phyloP scores from a whole-genome alignment of 345 rosid species.

The Stellera chamaejasme region DNA sequence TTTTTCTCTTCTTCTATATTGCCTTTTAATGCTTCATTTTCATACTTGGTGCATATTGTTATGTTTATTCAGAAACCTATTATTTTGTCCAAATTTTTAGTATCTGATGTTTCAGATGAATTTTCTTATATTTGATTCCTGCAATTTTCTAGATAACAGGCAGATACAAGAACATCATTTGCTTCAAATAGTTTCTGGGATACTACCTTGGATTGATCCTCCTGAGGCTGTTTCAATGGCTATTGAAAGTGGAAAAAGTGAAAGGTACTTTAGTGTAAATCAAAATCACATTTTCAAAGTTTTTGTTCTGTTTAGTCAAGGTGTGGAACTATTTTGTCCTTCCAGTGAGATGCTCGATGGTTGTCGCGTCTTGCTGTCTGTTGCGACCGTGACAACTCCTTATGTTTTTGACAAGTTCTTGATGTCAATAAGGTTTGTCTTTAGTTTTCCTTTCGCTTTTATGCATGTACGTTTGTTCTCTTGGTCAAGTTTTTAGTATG shows the following conservation, averaged over 20 bases:
- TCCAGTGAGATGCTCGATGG: constrained; percentile 97
- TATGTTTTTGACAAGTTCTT: constrained; percentile 67
- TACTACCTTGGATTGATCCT: constrained; percentile 87
- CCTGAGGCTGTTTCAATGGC: constrained; percentile 69
- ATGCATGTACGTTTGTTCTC: constrained; percentile 1
- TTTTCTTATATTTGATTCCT: constrained; percentile 25
- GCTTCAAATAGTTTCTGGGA: constrained; percentile 75
- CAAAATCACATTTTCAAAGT: neutral
- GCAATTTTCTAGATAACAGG: constrained; percentile 53
- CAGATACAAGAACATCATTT: constrained; percentile 77
- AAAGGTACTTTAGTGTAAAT: constrained; percentile 38
- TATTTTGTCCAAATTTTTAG: neutral
- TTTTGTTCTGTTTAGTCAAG: no score
- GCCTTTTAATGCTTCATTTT: no score
- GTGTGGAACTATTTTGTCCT: constrained; percentile 13
- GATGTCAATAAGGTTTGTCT: constrained; percentile 66
- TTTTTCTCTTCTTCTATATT: no score
- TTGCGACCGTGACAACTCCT: constrained; percentile 71
- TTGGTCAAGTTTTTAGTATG: constrained; percentile 1
- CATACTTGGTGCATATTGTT: neutral
- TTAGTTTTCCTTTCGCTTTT: constrained; percentile 5
- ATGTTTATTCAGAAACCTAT: neutral
- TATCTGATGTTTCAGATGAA: constrained; percentile 3
- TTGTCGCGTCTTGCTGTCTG: constrained; percentile 83
- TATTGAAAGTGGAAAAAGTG: constrained; percentile 84